phyloP scores from a whole-genome alignment of 1,284 basidiomycete species.

The Jaminaea rosea region DNA sequence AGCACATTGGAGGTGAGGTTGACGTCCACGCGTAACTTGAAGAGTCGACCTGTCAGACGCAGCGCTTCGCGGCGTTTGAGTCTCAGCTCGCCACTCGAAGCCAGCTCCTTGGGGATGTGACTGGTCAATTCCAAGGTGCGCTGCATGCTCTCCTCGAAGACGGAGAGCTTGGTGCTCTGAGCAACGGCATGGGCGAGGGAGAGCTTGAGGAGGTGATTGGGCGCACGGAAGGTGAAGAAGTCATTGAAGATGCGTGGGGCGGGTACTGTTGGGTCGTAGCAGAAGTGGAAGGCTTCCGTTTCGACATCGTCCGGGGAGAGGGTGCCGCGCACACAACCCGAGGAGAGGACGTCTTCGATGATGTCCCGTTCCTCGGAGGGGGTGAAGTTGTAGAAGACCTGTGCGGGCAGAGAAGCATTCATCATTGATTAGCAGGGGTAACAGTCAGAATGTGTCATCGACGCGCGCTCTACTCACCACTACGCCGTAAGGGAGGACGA shows the following conservation, averaged over 20 bases:
- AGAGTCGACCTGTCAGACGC: conserved; percentile 74
- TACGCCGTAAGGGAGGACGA: conserved; percentile 44
- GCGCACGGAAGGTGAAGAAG: conserved; percentile 63
- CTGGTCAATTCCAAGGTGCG: conserved; percentile 69
- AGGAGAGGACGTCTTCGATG: conserved; percentile 39
- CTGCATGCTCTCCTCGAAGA: conserved; percentile 74
- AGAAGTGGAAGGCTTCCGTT: conserved; percentile 37
- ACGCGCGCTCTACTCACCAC: too few species aligned
- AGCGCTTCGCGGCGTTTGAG: conserved; percentile 74
- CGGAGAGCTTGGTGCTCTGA: conserved; percentile 81
- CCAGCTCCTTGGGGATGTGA: conserved; percentile 77
- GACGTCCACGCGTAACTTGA: conserved; percentile 79
- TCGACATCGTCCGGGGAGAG: conserved; percentile 31
- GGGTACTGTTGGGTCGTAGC: conserved; percentile 73
- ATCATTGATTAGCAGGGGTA: too few species aligned
- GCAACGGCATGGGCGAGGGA: conserved; percentile 87
- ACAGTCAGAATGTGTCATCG: too few species aligned
- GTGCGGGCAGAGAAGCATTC: too few species aligned
- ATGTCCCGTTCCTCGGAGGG: conserved; percentile 38
- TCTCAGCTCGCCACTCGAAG: conserved; percentile 65
- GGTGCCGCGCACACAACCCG: conserved; percentile 31
- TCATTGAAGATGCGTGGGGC: conserved; percentile 67
- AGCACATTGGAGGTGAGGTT: conserved; percentile 89
- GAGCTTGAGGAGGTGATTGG: conserved; percentile 61
- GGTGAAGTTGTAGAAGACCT: conserved; percentile 46